Evolutionary conservation across 805 yeast species (phyloP).

Genomic region (Wickerhamomyces subpelliculosus): DNA sequence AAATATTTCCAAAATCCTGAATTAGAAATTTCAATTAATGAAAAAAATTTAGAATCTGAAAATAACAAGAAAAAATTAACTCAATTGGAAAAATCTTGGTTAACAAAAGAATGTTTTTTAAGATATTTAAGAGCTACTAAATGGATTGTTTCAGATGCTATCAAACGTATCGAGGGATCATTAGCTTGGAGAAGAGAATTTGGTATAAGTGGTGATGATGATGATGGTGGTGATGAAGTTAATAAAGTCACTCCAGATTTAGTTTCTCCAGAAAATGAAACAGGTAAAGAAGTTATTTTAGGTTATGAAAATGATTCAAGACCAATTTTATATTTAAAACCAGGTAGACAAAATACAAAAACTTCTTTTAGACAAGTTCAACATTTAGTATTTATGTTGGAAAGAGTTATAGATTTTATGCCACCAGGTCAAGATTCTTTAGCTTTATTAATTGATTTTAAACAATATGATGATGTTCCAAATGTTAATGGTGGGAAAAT

Average conservation of each 20-base stretch:
- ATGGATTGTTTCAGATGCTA: conserved; percentile 72
- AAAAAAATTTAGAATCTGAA: conserved; percentile 19
- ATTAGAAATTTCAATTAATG: conserved; percentile 23
- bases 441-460: conserved; percentile 88
- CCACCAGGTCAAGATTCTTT: conserved; percentile 94
- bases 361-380: conserved; percentile 90
- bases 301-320: conserved; percentile 88
- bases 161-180: conserved; percentile 67
- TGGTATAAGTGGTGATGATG: conserved; percentile 58
- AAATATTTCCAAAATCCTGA: conserved; percentile 46
- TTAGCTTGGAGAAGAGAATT: conserved; percentile 92
- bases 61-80: conserved; percentile 32
- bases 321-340: conserved; percentile 88
- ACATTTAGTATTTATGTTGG: conserved; percentile 88
- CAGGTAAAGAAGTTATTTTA: conserved; percentile 87
- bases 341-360: conserved; percentile 94
- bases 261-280: conserved; percentile 64
- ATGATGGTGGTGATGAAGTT: no score
- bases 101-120: conserved; percentile 83
- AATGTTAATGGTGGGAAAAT: conserved; percentile 46
- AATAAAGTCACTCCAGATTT: conserved; percentile 47
- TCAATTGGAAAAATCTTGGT: conserved; percentile 77
- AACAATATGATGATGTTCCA: conserved; percentile 47
- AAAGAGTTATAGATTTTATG: conserved; percentile 89
- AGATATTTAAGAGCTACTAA: conserved; percentile 92